Evolutionary conservation across 2,329 filamentous ascomycete species (phyloP).

Genomic region (Apiospora hydei): DNA sequence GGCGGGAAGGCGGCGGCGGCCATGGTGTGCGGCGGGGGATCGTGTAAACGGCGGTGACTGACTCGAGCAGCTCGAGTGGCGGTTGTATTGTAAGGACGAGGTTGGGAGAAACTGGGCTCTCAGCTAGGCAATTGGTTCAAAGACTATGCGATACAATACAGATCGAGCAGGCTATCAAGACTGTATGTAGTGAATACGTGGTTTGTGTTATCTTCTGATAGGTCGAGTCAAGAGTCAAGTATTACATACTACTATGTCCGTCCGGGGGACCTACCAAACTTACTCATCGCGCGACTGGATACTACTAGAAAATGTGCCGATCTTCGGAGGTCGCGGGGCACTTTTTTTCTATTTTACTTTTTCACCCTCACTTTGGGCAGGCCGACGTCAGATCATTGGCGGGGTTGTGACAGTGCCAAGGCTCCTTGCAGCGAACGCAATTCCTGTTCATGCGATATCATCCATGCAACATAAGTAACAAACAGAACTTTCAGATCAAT

Average conservation of each 20-base stretch:
- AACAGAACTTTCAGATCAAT: neutral
- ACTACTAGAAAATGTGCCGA: neutral
- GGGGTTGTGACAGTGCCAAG: slow-evolving; percentile 4
- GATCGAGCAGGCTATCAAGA: neutral
- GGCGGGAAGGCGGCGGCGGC: slow-evolving; percentile 67
- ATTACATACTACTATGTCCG: neutral
- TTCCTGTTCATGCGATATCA: neutral
- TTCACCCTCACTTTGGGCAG: neutral
- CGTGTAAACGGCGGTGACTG: neutral
- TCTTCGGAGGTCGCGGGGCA: slow-evolving; percentile 18
- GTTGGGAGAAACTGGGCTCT: neutral
- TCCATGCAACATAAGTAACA: neutral
- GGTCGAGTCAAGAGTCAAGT: neutral
- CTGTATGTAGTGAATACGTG: neutral
- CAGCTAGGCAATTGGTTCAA: neutral
- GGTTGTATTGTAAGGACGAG: neutral
- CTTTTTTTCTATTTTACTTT: neutral
- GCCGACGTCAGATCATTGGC: neutral
- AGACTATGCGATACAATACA: neutral
- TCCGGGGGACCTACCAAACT: neutral
- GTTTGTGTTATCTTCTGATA: slow-evolving; percentile 4
- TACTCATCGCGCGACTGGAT: neutral
- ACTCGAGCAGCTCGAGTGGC: neutral
- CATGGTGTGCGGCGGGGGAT: slow-evolving; percentile 1
- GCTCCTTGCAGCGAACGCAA: slow-evolving; percentile 7